A percentile compares a stretch with the other conserved stretches of the same genome.
Evolutionary conservation across 345 rosid species (phyloP).

Genomic region (Schrenkiella parvula): DNA sequence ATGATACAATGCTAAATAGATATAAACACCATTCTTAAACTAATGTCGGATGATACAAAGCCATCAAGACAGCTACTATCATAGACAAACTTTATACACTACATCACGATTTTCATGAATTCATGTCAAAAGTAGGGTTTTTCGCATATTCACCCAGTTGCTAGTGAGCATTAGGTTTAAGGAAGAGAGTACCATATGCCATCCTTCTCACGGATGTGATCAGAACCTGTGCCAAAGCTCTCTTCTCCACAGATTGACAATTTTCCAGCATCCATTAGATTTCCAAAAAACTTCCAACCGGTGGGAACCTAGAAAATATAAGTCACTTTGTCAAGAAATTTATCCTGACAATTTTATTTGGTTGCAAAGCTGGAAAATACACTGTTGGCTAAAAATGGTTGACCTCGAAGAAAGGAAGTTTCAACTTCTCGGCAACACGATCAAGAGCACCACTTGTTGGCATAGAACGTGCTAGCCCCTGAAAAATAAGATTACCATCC

Average conservation of each 20-base stretch:
- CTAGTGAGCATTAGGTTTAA: background rate
- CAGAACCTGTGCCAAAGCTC: constrained; percentile 97
- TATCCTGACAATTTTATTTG: background rate
- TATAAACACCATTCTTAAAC: background rate
- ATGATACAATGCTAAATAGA: background rate
- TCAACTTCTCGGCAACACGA: constrained; percentile 75
- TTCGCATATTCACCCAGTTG: background rate
- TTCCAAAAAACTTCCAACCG: constrained; percentile 96
- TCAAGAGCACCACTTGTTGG: constrained; percentile 97
- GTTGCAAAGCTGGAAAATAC: background rate
- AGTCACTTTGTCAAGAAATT: constrained; percentile 20
- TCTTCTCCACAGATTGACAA: constrained; percentile 94
- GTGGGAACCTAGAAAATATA: constrained; percentile 71
- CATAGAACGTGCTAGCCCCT: constrained; percentile 95
- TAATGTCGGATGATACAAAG: background rate
- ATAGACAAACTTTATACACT: background rate
- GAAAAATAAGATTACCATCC: constrained; percentile 23
- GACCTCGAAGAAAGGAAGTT: constrained; percentile 89
- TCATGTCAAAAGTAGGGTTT: background rate
- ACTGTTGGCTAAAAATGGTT: constrained; percentile 5
- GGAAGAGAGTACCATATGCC: constrained; percentile 73
- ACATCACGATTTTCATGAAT: background rate
- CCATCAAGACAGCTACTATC: background rate
- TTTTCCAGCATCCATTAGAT: constrained; percentile 96
- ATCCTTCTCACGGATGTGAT: constrained; percentile 95